Conservation (phyloP, 2,329 filamentous ascomycete genomes). For the Daldinia sp. region DNA sequence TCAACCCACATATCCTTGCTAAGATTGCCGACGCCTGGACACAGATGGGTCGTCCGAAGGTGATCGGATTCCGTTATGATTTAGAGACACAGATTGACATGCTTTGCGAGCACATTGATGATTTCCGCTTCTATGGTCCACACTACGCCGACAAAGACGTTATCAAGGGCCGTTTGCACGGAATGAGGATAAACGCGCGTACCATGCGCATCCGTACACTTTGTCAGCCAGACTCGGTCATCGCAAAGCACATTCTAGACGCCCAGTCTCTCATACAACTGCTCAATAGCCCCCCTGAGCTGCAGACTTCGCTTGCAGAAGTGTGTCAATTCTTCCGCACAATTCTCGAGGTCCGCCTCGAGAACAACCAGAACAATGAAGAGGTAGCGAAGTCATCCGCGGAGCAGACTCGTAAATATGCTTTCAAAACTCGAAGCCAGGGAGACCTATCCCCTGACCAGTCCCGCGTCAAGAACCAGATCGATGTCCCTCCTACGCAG, state of each 20-base stretch:
- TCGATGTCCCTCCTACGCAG: conserved; percentile 9
- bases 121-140: conserved; percentile 64
- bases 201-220: conserved; percentile 63
- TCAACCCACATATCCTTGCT: conserved; percentile 60
- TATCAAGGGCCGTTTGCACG: conserved; percentile 58
- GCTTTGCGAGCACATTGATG: conserved; percentile 56
- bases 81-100: conserved; percentile 68
- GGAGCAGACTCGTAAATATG: neutral
- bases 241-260: conserved; percentile 66
- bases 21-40: conserved; percentile 61
- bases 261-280: conserved; percentile 60
- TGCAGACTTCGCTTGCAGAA: conserved; percentile 58
- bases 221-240: conserved; percentile 65
- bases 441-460: conserved; percentile 8
- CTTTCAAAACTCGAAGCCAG: neutral
- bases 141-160: conserved; percentile 53
- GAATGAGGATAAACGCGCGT: conserved; percentile 62
- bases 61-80: conserved; percentile 66
- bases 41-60: conserved; percentile 61
- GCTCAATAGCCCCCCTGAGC: conserved; percentile 54
- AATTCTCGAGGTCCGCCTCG: conserved; percentile 59
- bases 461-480: conserved; percentile 28
- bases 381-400: neutral
- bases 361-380: conserved; percentile 23
- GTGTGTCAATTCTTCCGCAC: conserved; percentile 63